Conservation (phyloP, 2,329 filamentous ascomycete species). For the Teratosphaeria gauchensis region DNA sequence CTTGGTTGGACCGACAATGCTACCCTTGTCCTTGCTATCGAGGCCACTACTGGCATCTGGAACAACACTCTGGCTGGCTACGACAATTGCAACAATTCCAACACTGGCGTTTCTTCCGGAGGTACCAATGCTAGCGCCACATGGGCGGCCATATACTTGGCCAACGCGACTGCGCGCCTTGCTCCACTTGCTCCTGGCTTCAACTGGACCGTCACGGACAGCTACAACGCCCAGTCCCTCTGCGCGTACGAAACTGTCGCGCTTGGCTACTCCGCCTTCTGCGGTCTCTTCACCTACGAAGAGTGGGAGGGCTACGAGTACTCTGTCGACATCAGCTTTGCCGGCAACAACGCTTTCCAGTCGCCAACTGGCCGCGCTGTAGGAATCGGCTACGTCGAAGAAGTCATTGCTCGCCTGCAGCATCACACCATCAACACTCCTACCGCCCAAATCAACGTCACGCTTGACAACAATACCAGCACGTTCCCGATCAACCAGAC, state of each 20-base stretch:
- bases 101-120: constrained; percentile 29
- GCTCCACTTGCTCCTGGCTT: constrained; percentile 29
- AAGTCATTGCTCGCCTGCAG: constrained; percentile 59
- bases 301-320: constrained; percentile 69
- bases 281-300: constrained; percentile 62
- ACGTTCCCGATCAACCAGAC: constrained; percentile 67
- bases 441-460: constrained; percentile 48
- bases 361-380: constrained; percentile 59
- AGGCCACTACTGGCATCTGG: not conserved
- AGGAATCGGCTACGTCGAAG: constrained; percentile 65
- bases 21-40: constrained; percentile 14
- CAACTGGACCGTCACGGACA: constrained; percentile 55
- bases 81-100: constrained; percentile 3
- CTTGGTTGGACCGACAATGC: constrained; percentile 54
- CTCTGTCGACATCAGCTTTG: constrained; percentile 49
- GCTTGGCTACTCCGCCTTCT: constrained; percentile 65
- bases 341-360: constrained; percentile 50
- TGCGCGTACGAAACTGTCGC: constrained; percentile 73
- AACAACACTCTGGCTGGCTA: constrained; percentile 2
- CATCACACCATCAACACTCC: constrained; percentile 44
- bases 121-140: constrained; percentile 45
- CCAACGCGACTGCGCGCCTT: constrained; percentile 54
- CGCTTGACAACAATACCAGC: constrained; percentile 54
- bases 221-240: constrained; percentile 59
- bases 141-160: constrained; percentile 58